phyloP scores from a whole-genome alignment of 306 rosid species.

The Medicago arabica region DNA sequence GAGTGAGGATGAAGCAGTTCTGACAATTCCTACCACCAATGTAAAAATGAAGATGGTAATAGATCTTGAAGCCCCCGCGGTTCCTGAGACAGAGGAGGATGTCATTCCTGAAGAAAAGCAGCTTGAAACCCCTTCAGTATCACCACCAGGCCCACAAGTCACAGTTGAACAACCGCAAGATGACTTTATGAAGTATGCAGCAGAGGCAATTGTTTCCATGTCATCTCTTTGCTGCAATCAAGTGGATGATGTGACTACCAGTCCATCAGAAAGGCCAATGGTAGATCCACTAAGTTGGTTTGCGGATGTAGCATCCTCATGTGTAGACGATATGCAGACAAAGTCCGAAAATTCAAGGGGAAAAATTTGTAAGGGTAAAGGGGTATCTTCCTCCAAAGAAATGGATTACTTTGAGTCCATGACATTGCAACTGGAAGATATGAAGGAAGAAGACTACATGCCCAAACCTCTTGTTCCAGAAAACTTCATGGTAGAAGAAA shows the following conservation, averaged over 20 bases:
- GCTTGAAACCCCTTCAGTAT: slow-evolving; percentile 44
- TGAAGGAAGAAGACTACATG: slow-evolving; percentile 89
- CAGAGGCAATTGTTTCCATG: slow-evolving; percentile 79
- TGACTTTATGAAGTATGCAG: slow-evolving; percentile 67
- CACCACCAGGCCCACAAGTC: slow-evolving; percentile 35
- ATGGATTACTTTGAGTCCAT: slow-evolving; percentile 77
- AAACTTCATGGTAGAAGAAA: slow-evolving; percentile 62
- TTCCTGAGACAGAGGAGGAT: slow-evolving; percentile 65
- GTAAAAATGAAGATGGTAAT: slow-evolving; percentile 55
- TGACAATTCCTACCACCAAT: slow-evolving; percentile 40
- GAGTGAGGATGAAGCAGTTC: slow-evolving; percentile 70
- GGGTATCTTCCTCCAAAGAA: slow-evolving; percentile 57
- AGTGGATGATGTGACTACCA: slow-evolving; percentile 50
- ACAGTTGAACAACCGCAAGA: slow-evolving; percentile 53
- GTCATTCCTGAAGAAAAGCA: slow-evolving; percentile 49
- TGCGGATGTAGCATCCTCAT: slow-evolving; percentile 67
- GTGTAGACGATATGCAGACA: slow-evolving; percentile 50
- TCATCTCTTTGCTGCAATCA: slow-evolving; percentile 53
- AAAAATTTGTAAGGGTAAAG: slow-evolving; percentile 47
- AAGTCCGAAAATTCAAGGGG: slow-evolving; percentile 42
- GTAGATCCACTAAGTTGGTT: slow-evolving; percentile 73
- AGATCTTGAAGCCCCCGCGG: slow-evolving; percentile 77
- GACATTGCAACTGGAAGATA: slow-evolving; percentile 73
- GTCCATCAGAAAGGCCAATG: slow-evolving; percentile 53
- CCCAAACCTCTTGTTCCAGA: slow-evolving; percentile 86